Conservation (phyloP, 208 protist genomes). For the Trypanosoma vivax region DNA sequence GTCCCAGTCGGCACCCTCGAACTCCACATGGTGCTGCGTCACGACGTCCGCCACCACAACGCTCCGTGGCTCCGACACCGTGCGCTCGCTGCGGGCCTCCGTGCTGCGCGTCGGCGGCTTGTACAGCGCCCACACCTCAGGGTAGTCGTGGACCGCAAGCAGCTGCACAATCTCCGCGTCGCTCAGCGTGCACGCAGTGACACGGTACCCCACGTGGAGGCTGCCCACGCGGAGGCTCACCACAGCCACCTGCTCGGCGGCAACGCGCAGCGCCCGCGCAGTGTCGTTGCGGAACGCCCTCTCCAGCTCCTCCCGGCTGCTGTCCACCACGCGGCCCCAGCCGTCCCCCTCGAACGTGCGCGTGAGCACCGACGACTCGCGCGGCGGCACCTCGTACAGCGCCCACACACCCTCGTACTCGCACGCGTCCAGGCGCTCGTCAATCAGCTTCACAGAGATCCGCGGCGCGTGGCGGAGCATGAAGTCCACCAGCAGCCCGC, state of each 20-base stretch:
- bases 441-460: slow-evolving; percentile 14
- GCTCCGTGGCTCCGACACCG: no score
- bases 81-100: no score
- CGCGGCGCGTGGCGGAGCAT: slow-evolving; percentile 26
- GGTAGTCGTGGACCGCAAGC: background rate
- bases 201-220: background rate
- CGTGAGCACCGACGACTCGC: background rate
- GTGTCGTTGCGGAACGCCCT: background rate
- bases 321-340: background rate
- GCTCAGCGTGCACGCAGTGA: background rate
- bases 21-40: slow-evolving; percentile 31
- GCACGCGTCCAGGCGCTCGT: background rate
- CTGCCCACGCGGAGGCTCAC: background rate
- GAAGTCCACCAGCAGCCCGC: slow-evolving; percentile 20
- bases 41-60: background rate
- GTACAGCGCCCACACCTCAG: slow-evolving; percentile 3
- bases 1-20: slow-evolving; percentile 38
- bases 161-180: background rate
- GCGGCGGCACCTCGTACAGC: background rate
- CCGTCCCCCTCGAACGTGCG: background rate
- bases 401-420: background rate
- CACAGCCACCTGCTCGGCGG: background rate
- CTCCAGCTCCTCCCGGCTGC: background rate
- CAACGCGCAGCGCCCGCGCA: background rate
- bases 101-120: no score